These are phyloP conservation scores for Kazachstania psychrophila DNA, from an alignment of 805 yeast genomes.

Conservation along the genomic window DNA sequence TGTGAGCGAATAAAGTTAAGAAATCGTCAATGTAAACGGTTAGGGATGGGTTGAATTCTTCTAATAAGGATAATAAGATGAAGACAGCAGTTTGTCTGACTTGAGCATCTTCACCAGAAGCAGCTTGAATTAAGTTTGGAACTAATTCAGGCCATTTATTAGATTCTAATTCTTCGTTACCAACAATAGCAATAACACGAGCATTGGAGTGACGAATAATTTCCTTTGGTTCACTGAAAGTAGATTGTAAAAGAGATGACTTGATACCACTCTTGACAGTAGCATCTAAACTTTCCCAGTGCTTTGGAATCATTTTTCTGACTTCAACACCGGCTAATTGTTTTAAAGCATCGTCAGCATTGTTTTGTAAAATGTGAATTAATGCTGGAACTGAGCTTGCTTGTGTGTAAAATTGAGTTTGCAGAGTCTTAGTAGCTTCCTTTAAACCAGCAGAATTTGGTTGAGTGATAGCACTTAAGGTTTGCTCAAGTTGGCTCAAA, in stretches of 20 bases:
- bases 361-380: slow-evolving; percentile 68
- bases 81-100: slow-evolving; percentile 77
- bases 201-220: slow-evolving; percentile 82
- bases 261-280: slow-evolving; percentile 52
- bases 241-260: slow-evolving; percentile 54
- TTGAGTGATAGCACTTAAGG: slow-evolving; percentile 65
- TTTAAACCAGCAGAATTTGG: slow-evolving; percentile 80
- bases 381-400: slow-evolving; percentile 71
- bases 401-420: slow-evolving; percentile 63
- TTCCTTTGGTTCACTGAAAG: slow-evolving; percentile 54
- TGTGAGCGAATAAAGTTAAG: slow-evolving; percentile 57
- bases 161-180: slow-evolving; percentile 60
- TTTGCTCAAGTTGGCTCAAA: slow-evolving; percentile 62
- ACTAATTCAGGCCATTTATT: slow-evolving; percentile 70
- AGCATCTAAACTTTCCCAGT: slow-evolving; percentile 49
- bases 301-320: slow-evolving; percentile 64
- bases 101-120: slow-evolving; percentile 44
- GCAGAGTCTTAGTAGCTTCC: slow-evolving; percentile 67
- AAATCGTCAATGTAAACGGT: slow-evolving; percentile 54
- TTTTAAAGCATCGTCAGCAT: slow-evolving; percentile 60
- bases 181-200: slow-evolving; percentile 81
- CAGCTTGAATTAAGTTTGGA: slow-evolving; percentile 59
- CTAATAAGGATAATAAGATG: slow-evolving; percentile 68
- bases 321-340: slow-evolving; percentile 97
- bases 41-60: slow-evolving; percentile 53